Evolutionary conservation across 352 stramenopile genomes (phyloP).

Genomic region (Phytophthora crassamura): DNA sequence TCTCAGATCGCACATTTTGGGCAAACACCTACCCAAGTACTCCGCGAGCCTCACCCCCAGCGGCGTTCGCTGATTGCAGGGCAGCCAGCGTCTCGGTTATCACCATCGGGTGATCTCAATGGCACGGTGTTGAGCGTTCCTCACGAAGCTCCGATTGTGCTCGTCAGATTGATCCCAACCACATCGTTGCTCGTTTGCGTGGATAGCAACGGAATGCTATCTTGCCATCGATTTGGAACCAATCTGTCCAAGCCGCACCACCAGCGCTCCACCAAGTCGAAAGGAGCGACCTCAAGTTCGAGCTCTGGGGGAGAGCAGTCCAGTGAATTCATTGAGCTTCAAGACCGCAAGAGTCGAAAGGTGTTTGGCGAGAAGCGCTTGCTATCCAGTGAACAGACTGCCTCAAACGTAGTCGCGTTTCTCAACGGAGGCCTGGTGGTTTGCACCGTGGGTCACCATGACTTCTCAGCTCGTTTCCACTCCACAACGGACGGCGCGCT

Average conservation of each 20-base stretch:
- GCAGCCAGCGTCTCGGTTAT: conserved; percentile 2
- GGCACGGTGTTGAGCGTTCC: conserved; percentile 51
- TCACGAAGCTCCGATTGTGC: conserved; percentile 65
- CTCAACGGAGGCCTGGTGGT: conserved; percentile 62
- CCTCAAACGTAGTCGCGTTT: conserved; percentile 50
- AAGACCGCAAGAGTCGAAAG: conserved; percentile 73
- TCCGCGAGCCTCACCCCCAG: conserved; percentile 86
- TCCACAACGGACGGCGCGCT: conserved; percentile 72
- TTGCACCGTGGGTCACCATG: conserved; percentile 74
- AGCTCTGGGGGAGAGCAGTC: conserved; percentile 29
- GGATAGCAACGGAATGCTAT: conserved; percentile 72
- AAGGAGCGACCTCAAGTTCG: conserved; percentile 7
- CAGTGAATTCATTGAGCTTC: conserved; percentile 59
- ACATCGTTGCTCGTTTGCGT: conserved; percentile 70
- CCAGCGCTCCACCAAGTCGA: conserved; percentile 22
- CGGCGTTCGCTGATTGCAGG: conserved; percentile 35
- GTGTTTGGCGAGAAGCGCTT: conserved; percentile 58
- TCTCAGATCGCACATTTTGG: conserved; percentile 99
- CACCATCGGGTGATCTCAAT: conserved; percentile 7
- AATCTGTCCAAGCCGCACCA: conserved; percentile 54
- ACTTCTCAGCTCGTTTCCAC: conserved; percentile 82
- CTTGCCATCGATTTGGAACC: conserved; percentile 69
- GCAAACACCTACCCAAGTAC: conserved; percentile 97
- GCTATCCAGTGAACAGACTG: conserved; percentile 29
- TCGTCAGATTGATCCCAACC: conserved; percentile 54